These are phyloP conservation scores for Aspergillus haitiensis DNA, from an alignment of 495 filamentous ascomycete species.

Conservation along the genomic window DNA sequence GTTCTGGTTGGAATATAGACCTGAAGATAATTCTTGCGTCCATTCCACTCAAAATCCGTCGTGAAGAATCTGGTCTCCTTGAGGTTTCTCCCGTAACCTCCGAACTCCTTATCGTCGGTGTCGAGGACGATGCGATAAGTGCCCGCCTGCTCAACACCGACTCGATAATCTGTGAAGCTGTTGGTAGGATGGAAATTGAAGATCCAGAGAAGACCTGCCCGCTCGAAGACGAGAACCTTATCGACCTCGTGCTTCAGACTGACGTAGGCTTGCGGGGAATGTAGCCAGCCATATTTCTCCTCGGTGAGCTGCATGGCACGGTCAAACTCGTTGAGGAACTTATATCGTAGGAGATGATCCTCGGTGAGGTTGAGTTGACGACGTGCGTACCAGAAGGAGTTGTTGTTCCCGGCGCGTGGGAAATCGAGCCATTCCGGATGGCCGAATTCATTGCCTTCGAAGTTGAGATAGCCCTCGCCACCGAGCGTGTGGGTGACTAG, in stretches of 20 bases:
- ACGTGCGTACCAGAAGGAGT: conserved; percentile 95
- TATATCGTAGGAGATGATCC: conserved; percentile 81
- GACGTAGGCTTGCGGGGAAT: conserved; percentile 82
- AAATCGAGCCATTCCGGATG: conserved; percentile 99
- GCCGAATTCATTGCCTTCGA: conserved; percentile 98
- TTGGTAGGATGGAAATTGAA: conserved; percentile 94
- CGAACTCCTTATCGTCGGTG: conserved; percentile 73
- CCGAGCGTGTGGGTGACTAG: conserved; percentile 92
- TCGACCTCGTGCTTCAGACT: conserved; percentile 91
- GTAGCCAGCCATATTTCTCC: conserved; percentile 89
- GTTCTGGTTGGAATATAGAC: conserved; percentile 86
- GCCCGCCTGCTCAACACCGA: conserved; percentile 79
- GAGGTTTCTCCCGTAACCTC: conserved; percentile 75
- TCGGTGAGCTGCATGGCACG: conserved; percentile 84
- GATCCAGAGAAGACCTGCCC: conserved; percentile 84
- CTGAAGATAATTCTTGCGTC: conserved; percentile 82
- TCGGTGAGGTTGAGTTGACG: conserved; percentile 93
- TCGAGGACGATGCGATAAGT: conserved; percentile 89
- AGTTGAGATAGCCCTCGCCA: conserved; percentile 97
- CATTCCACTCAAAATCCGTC: conserved; percentile 85
- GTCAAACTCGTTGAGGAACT: conserved; percentile 94
- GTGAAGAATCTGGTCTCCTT: conserved; percentile 85
- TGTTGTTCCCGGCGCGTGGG: conserved; percentile 88
- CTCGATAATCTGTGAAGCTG: conserved; percentile 89
- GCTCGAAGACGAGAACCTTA: conserved; percentile 95